A percentile compares a stretch with the other conserved stretches of the same genome.
Conservation (phyloP, 306 rosid species). For the Vicia faba region DNA sequence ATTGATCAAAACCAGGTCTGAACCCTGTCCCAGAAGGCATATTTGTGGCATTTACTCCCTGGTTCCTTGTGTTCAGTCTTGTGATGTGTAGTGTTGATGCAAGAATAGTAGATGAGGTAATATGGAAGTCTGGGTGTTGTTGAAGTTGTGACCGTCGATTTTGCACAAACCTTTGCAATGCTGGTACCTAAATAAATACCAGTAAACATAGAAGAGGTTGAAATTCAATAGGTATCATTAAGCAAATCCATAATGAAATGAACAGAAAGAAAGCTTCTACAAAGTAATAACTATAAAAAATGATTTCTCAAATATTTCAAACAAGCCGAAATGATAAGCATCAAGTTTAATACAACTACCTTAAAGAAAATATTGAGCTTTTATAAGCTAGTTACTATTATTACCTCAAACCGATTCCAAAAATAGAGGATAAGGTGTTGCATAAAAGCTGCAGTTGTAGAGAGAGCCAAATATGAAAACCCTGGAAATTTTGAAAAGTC, state of each 20-base stretch:
- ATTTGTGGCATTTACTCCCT: constrained; percentile 48
- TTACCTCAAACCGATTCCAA: constrained; percentile 98
- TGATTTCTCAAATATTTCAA: constrained; percentile 5
- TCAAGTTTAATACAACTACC: constrained; percentile 2
- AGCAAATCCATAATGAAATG: constrained; percentile 17
- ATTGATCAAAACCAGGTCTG: constrained; percentile 59
- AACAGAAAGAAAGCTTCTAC: constrained; percentile 21
- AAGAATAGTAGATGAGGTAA: constrained; percentile 93
- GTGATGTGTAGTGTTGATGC: constrained; percentile 99
- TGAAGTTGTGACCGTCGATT: constrained; percentile 86
- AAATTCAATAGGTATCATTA: constrained; percentile 16
- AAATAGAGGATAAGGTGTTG: constrained; percentile 90
- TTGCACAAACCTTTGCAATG: constrained; percentile 92
- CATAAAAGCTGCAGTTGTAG: constrained; percentile 98
- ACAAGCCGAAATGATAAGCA: constrained; percentile 2
- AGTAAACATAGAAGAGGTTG: constrained; percentile 16
- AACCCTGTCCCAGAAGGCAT: constrained; percentile 52
- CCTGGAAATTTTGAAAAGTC: constrained; percentile 53
- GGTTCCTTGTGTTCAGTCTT: constrained; percentile 87
- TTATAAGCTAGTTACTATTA: constrained; percentile 11
- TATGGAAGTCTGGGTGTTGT: constrained; percentile 94
- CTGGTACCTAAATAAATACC: constrained; percentile 72
- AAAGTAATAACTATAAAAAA: constrained; percentile 6
- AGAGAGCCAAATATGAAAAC: constrained; percentile 94
- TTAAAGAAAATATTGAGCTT: neutral